A percentile compares a stretch with the other conserved stretches of the same genome.
These are phyloP conservation scores for Warburgia ugandensis DNA, from an alignment of 164 flowering plant species.

Conservation along the genomic window DNA sequence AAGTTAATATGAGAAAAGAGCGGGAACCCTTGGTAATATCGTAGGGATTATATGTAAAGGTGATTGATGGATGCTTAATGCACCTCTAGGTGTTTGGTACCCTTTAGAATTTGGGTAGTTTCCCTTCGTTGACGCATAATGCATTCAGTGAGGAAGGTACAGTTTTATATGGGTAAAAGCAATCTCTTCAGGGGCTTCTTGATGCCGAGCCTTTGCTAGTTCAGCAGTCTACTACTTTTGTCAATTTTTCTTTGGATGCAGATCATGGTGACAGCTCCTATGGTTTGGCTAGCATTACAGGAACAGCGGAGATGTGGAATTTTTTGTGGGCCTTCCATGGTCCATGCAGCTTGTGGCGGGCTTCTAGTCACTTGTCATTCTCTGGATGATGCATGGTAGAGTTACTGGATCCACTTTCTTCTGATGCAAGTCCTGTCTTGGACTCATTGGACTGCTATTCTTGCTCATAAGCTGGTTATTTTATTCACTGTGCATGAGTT, in stretches of 20 bases:
- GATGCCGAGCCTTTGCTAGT: slow-evolving; percentile 73
- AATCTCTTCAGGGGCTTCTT: slow-evolving; percentile 78
- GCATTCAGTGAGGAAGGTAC: slow-evolving; percentile 54
- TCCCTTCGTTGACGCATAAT: slow-evolving; percentile 34
- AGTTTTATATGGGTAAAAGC: slow-evolving; percentile 53
- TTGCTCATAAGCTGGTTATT: no score
- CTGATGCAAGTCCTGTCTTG: slow-evolving; percentile 62
- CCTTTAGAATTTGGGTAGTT: slow-evolving; percentile 64
- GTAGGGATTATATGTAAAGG: no score
- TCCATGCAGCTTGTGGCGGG: slow-evolving; percentile 97
- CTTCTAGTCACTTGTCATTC: slow-evolving; percentile 74
- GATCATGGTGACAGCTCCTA: slow-evolving; percentile 76
- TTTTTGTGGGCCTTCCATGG: slow-evolving; percentile 86
- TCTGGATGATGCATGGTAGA: slow-evolving; percentile 84
- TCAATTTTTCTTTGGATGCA: slow-evolving; percentile 81
- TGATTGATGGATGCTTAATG: slow-evolving; percentile 53
- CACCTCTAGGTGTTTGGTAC: slow-evolving; percentile 92
- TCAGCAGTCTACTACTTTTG: slow-evolving; percentile 89
- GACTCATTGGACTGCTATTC: no score
- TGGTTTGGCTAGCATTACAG: slow-evolving; percentile 88
- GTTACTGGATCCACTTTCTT: slow-evolving; percentile 74
- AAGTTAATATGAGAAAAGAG: no score
- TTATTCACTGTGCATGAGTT: no score
- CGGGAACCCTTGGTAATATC: no score
- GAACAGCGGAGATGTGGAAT: slow-evolving; percentile 83